Base-by-base conservation (phyloP, 2,329 filamentous ascomycete species). In the Xylaria sp. region DNA sequence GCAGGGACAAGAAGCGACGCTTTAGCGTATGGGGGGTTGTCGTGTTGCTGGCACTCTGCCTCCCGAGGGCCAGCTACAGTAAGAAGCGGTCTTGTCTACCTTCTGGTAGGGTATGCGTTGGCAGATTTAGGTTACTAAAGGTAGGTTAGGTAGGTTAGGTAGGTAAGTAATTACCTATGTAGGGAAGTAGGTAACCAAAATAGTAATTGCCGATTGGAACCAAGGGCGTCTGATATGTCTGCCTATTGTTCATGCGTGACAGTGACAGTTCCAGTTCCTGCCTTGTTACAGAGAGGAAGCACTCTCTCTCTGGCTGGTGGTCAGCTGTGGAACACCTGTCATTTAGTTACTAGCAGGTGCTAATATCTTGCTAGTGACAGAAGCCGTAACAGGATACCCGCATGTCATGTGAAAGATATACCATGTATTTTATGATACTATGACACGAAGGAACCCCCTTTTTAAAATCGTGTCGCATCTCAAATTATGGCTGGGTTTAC, bases 1-100 rank as follows among this genome's bases (percentile, higher is more conserved):
- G 20, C 33, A 39, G 54, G 65, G n/a, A 7, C 52, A 49, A 63
- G 65, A 63, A 68, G 62, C 65, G 66, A 68, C 58, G 59, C 52
- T 62, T 62, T 70, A 62, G 68, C 65, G 65, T 65, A 65, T 60
- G 23, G 55, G 55, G 54, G 52, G 28, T 65, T 65, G 51, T 65
- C 43, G 61, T 41, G 49, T 64, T 28, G 59, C 54, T 61, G 58
- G 54, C 58, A 36, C 59, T 62, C 56, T 31, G 56, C 39, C 25
- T 58, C 39, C 23, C 39, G 23, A 58, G 23, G 13, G 7, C 55
- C 20, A 43, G 55, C 20, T 28, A 43, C 33, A 41, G 36, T 43
- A 41, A 31, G 10, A 5, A 46, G 13, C 15, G 41, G 18, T 46
- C 41, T 46, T 36, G 33, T 36, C 7, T 31, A 31, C 49, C 25